Conservation (phyloP, 2,329 filamentous ascomycete genomes). For the Pseudogymnoascus sp. region DNA sequence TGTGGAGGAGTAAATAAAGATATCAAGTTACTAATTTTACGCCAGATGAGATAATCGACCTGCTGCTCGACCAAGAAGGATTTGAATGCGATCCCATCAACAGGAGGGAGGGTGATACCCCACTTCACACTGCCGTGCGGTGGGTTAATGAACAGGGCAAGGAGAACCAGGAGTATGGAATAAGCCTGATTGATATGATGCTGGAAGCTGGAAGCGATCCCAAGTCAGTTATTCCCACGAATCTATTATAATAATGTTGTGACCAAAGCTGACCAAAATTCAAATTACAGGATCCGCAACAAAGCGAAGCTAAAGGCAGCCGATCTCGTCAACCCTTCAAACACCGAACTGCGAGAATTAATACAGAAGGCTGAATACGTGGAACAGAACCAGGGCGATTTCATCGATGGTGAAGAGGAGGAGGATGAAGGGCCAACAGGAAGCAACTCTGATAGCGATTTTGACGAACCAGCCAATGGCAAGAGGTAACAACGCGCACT, state of each 20-base stretch:
- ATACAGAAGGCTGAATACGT: slow-evolving; percentile 67
- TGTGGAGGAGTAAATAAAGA: background rate
- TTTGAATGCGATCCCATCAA: slow-evolving; percentile 78
- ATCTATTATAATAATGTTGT: background rate
- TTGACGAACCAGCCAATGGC: slow-evolving; percentile 5
- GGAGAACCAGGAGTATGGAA: slow-evolving; percentile 56
- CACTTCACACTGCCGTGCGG: slow-evolving; percentile 69
- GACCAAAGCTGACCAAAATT: background rate
- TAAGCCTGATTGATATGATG: slow-evolving; percentile 67
- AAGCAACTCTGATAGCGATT: slow-evolving; percentile 7
- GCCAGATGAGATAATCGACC: slow-evolving; percentile 70
- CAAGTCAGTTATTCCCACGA: slow-evolving; percentile 28
- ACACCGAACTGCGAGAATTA: slow-evolving; percentile 51
- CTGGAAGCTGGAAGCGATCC: slow-evolving; percentile 68
- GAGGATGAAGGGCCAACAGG: slow-evolving; percentile 9
- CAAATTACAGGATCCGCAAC: slow-evolving; percentile 47
- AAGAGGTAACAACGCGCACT: slow-evolving; percentile 10
- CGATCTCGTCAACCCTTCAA: slow-evolving; percentile 67
- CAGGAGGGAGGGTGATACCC: slow-evolving; percentile 65
- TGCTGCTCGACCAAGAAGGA: slow-evolving; percentile 72
- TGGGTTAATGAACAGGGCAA: slow-evolving; percentile 64
- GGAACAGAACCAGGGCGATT: slow-evolving; percentile 49
- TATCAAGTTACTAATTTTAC: background rate
- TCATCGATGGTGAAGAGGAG: slow-evolving; percentile 33
- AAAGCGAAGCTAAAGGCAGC: slow-evolving; percentile 63